phyloP scores from a whole-genome alignment of 2,329 filamentous ascomycete genomes.

The Graphium sp. region DNA sequence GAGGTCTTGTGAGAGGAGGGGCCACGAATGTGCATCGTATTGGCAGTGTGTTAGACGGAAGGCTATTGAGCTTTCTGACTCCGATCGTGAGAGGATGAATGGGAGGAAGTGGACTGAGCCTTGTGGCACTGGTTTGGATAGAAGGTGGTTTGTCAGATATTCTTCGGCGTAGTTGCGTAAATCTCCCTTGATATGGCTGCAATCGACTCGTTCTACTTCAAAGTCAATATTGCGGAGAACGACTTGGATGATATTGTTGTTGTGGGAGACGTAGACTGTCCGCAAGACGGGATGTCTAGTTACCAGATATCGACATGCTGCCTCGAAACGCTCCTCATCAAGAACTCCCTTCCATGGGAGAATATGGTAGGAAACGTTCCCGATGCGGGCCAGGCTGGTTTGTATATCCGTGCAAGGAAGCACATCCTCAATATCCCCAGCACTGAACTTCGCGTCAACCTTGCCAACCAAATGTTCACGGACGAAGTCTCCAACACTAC shows the following conservation, averaged over 20 bases:
- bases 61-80: conserved; percentile 7
- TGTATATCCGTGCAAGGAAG: conserved; percentile 39
- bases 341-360: too few relatives aligned
- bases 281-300: conserved; percentile 9
- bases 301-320: conserved; percentile 6
- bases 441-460: conserved; percentile 17
- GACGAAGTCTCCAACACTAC: too few relatives aligned
- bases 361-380: too few relatives aligned
- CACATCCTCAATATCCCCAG: conserved; percentile 24
- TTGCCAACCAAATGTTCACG: too few relatives aligned
- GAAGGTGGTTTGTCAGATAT: too few relatives aligned
- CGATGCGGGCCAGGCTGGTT: too few relatives aligned
- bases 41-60: conserved; percentile 27
- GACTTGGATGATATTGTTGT: conserved; percentile 9
- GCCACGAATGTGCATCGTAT: conserved; percentile 30
- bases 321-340: conserved; percentile 8
- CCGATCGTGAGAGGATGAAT: conserved; percentile 7
- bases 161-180: too few relatives aligned
- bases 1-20: conserved; percentile 21
- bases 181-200: conserved; percentile 6
- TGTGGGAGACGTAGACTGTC: conserved; percentile 7
- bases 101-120: conserved; percentile 7
- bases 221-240: conserved; percentile 6
- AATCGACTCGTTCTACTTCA: conserved; percentile 4
- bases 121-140: too few relatives aligned